phyloP scores from a whole-genome alignment of 225 moss, liverwort and hornwort species.

The Thuidium tamariscinum region DNA sequence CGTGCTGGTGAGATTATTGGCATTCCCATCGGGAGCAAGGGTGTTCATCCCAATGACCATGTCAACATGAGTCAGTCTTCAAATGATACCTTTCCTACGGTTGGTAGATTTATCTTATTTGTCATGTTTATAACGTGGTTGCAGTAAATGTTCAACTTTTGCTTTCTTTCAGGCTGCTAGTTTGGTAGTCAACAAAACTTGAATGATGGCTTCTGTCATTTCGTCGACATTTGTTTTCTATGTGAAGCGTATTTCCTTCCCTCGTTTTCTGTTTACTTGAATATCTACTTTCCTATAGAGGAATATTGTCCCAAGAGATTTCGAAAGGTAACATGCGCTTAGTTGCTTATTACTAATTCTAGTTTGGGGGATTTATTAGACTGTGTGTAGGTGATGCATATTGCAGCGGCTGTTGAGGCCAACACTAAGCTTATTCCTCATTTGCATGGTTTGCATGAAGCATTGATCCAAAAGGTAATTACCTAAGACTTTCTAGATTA shows the following conservation, averaged over 20 bases:
- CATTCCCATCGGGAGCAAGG: constrained; percentile 64
- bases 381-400: constrained; percentile 79
- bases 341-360: background rate
- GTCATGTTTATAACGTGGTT: background rate
- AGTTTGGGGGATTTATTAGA: background rate
- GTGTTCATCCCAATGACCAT: constrained; percentile 90
- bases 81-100: constrained; percentile 94
- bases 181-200: background rate
- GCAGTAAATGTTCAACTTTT: background rate
- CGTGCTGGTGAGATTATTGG: constrained; percentile 91
- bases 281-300: background rate
- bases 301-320: background rate
- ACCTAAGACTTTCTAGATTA: background rate
- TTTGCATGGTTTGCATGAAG: constrained; percentile 60
- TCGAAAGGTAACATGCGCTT: background rate
- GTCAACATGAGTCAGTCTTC: constrained; percentile 99
- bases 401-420: constrained; percentile 77
- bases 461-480: constrained; percentile 61
- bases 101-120: constrained; percentile 13
- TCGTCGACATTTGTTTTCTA: background rate
- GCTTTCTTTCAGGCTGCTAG: background rate
- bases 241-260: background rate
- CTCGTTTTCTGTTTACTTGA: background rate
- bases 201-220: background rate
- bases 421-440: constrained; percentile 60